phyloP scores from a whole-genome alignment of 345 rosid genomes.

The Nasturtium officinale region DNA sequence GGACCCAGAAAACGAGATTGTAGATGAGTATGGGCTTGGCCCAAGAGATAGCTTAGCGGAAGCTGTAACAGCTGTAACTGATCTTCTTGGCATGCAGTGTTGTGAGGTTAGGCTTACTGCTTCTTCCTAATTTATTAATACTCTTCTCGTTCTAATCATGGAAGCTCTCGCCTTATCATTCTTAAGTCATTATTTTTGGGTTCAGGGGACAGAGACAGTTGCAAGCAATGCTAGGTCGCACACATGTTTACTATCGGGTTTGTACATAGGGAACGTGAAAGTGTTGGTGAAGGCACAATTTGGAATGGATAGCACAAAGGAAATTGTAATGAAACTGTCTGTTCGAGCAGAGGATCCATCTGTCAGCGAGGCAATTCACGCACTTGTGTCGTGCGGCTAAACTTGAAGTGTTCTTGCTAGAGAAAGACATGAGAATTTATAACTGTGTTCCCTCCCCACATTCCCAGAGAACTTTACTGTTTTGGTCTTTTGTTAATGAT shows the following conservation, averaged over 20 bases:
- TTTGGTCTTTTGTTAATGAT: neutral
- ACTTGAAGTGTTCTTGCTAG: neutral
- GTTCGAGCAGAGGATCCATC: constrained; percentile 73
- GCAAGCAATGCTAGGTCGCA: constrained; percentile 86
- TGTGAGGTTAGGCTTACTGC: constrained; percentile 64
- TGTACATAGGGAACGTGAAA: constrained; percentile 72
- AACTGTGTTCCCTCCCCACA: neutral
- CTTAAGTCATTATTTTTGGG: neutral
- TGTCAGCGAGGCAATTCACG: constrained; percentile 73
- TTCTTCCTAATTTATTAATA: neutral
- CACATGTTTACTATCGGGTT: constrained; percentile 74
- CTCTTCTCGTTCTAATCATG: neutral
- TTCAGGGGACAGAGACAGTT: constrained; percentile 76
- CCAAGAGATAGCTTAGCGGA: constrained; percentile 77
- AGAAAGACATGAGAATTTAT: neutral
- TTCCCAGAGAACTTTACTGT: neutral
- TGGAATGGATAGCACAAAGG: constrained; percentile 74
- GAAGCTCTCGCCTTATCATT: neutral
- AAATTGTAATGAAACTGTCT: constrained; percentile 78
- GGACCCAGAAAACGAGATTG: constrained; percentile 64
- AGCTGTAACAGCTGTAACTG: constrained; percentile 75
- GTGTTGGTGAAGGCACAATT: constrained; percentile 77
- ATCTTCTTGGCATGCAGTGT: constrained; percentile 94
- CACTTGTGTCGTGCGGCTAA: constrained; percentile 74
- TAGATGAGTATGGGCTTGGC: constrained; percentile 93